Conservation (phyloP, 2,329 filamentous ascomycete genomes). For the Lasiodiplodia hormozganensis region DNA sequence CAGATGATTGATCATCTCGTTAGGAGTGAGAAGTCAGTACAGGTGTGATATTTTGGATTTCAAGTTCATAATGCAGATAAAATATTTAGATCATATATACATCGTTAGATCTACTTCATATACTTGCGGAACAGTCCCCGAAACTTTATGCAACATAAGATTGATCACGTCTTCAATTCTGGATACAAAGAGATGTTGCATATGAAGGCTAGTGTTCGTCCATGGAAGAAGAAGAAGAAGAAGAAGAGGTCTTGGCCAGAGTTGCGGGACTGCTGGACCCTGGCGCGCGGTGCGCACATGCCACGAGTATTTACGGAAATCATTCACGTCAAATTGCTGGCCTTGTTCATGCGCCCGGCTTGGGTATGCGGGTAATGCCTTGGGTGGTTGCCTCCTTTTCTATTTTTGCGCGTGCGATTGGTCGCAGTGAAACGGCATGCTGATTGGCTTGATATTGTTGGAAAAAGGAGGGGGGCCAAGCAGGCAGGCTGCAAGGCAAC, state of each 20-base stretch:
- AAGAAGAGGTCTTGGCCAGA: background rate
- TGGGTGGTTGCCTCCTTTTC: background rate
- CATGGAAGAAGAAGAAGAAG: background rate
- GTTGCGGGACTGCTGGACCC: background rate
- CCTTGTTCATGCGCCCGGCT: background rate
- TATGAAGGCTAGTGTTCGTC: too few relatives aligned
- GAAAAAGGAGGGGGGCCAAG: background rate
- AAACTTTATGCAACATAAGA: background rate
- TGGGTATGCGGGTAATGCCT: background rate
- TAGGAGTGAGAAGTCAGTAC: too few relatives aligned
- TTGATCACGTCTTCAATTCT: too few relatives aligned
- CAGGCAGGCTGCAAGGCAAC: slow-evolving; percentile 4
- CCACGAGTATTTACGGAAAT: background rate
- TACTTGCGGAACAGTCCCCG: too few relatives aligned
- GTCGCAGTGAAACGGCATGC: background rate
- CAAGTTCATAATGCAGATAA: too few relatives aligned
- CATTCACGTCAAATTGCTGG: background rate
- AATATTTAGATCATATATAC: too few relatives aligned
- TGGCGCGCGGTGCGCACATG: background rate
- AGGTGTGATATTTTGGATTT: too few relatives aligned
- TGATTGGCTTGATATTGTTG: slow-evolving; percentile 11
- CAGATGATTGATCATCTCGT: slow-evolving; percentile 34
- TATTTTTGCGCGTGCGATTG: background rate
- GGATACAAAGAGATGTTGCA: background rate
- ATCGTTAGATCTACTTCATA: too few relatives aligned